Base-by-base conservation (phyloP, 495 filamentous ascomycete species). In the Amphirosellinia nigrospora region DNA sequence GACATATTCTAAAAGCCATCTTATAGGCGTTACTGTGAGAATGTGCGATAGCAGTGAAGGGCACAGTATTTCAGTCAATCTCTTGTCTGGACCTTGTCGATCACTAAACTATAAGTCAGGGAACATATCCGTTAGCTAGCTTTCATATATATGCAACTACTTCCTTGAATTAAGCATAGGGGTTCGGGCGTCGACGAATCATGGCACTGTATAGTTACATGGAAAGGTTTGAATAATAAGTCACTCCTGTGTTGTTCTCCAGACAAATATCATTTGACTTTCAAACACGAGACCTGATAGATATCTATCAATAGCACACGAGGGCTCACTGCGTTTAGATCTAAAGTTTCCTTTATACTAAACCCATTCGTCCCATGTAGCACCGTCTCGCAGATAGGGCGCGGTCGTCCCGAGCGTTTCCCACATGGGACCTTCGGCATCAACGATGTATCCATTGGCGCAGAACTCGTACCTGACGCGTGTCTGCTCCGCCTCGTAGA, bases 341-440 rank as follows among this genome's bases (percentile, higher is more conserved):
- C n/a, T n/a, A n/a, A n/a, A n/a, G n/a, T 58, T 10, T 3, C 19
- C 32, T 34, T 21, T 3, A 1, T 2, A 15, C 61, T 64, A 78
- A 4, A 78, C 72, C 76, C 76, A 78, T 56, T 78, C 76, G 23
- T 78, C 74, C 76, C 76, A 78, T 32, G 72, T 68, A 19, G 48
- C 41, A 2, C 74, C 74, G 34, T 70, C 74, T 30, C 71, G 71
- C 67, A 72, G 15, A 21, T 69, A 73, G 32, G 46, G 64, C 60
- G 63, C 63, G 45, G 48, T 39, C 34, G 26, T 21, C 5, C 72
- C 72, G 13, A 65, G 7, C 5, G 28, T 64, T 36, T 76, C 70
- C 74, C 74, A 78, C 64, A 73, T 78, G 26, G 86, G 85, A 0
- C 88, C 88, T 73, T 90, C 88, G 2, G 85, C 85, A 53, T 86